These are phyloP conservation scores for Lentinula raphanica DNA, from an alignment of 768 basidiomycete species.

Conservation along the genomic window DNA sequence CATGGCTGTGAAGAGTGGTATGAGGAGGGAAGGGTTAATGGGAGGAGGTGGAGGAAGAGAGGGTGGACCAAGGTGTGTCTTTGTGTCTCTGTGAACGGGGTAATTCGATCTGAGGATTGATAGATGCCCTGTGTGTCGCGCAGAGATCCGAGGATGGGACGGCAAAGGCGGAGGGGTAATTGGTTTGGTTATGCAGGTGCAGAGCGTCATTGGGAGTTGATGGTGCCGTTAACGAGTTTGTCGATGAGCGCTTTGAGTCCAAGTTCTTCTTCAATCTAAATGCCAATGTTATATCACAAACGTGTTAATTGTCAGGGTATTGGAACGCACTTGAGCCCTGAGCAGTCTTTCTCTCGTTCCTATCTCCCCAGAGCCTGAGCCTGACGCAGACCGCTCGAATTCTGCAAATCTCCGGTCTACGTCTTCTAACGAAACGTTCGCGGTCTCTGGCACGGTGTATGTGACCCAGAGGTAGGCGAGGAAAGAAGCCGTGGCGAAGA, in stretches of 20 bases:
- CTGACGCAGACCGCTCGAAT: no score
- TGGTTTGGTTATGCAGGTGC: conserved; percentile 24
- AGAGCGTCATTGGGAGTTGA: conserved; percentile 14
- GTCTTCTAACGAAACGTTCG: conserved; percentile 70
- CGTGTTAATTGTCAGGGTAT: no score
- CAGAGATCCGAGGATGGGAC: conserved; percentile 63
- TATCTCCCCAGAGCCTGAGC: conserved; percentile 55
- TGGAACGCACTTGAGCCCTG: conserved; percentile 55
- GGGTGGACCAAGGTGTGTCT: conserved; percentile 32
- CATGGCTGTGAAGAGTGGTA: conserved; percentile 59
- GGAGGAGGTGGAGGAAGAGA: conserved; percentile 27
- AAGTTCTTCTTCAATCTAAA: conserved; percentile 1
- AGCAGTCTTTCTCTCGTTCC: no score
- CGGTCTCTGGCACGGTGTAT: conserved; percentile 69
- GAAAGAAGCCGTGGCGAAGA: conserved; percentile 61
- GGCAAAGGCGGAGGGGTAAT: conserved; percentile 65
- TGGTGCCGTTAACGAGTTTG: no score
- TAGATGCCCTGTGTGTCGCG: conserved; percentile 73
- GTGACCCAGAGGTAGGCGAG: conserved; percentile 69
- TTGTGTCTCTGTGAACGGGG: background rate
- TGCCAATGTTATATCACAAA: background rate
- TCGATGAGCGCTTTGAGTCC: background rate
- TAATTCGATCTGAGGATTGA: no score
- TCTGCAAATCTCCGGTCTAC: conserved; percentile 61
- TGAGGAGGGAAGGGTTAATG: conserved; percentile 44